Percentiles rank a stretch among this genome's conserved stretches.
Evolutionary conservation across 257 asterid species (phyloP).

Genomic region (Fraxinus pennsylvanica): DNA sequence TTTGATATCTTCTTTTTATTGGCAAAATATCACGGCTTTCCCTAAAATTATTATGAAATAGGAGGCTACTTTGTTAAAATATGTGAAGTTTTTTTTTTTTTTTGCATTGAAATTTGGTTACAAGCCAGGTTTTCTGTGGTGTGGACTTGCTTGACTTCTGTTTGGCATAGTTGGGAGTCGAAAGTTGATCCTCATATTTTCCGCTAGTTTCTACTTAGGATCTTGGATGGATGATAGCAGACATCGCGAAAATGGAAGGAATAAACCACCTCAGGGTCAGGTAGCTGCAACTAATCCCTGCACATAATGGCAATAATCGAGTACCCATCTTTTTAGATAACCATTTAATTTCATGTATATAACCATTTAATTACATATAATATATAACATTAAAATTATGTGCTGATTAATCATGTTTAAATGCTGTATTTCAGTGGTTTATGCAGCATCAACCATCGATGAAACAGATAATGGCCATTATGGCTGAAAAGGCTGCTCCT

Average conservation of each 20-base stretch:
- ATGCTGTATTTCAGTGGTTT: constrained; percentile 66
- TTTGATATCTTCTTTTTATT: background rate
- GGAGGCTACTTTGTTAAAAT: background rate
- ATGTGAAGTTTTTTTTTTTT: background rate
- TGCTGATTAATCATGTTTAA: background rate
- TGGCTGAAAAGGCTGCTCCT: constrained; percentile 95
- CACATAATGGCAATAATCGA: background rate
- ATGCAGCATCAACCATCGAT: constrained; percentile 96
- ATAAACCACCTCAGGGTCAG: constrained; percentile 84
- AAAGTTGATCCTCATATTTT: constrained; percentile 17
- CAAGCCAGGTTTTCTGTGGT: background rate
- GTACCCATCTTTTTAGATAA: background rate
- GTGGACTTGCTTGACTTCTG: constrained; percentile 26
- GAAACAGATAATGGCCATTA: constrained; percentile 91
- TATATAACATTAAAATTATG: background rate
- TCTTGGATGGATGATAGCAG: constrained; percentile 71
- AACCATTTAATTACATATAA: too few relatives aligned
- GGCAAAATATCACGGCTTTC: background rate
- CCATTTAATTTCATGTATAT: too few relatives aligned
- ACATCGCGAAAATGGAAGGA: constrained; percentile 85
- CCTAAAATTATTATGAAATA: background rate
- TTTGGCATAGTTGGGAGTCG: constrained; percentile 10
- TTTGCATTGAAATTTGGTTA: background rate
- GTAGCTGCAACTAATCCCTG: constrained; percentile 32
- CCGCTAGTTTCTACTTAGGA: constrained; percentile 22